Conservation (phyloP, 148 eudicot genomes). For the Camellia sinensis region DNA sequence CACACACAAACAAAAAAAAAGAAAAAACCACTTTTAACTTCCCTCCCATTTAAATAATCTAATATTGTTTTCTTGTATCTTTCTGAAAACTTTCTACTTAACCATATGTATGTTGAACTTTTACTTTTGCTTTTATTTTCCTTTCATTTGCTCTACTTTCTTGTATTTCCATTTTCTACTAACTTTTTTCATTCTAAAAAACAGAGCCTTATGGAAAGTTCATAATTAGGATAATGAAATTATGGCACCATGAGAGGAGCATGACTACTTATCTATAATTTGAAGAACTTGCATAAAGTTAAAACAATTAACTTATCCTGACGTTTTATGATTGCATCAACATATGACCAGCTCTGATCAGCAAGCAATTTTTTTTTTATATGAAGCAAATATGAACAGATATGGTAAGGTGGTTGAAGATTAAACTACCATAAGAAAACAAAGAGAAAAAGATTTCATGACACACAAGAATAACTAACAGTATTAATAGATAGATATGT, state of each 20-base stretch:
- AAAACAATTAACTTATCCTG: background rate
- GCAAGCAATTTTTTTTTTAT: background rate
- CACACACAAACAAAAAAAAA: too few relatives aligned
- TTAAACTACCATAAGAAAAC: background rate
- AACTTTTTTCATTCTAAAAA: background rate
- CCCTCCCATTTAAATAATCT: too few relatives aligned
- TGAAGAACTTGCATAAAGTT: background rate
- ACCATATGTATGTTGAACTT: too few relatives aligned
- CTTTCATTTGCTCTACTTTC: background rate
- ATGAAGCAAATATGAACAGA: background rate
- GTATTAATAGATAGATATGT: background rate
- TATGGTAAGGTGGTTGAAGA: background rate
- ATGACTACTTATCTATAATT: background rate
- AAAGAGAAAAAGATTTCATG: background rate
- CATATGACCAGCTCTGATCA: background rate
- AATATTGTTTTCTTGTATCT: too few relatives aligned
- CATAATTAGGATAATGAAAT: background rate
- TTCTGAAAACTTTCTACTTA: too few relatives aligned
- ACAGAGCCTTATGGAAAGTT: background rate
- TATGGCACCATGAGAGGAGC: background rate
- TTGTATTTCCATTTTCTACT: background rate
- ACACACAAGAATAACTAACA: background rate
- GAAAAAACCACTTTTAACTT: too few relatives aligned
- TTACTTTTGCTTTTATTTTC: too few relatives aligned
- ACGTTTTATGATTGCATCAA: background rate